Evolutionary conservation across 2,329 filamentous ascomycete species (phyloP).

Genomic region (Monilinia fructigena): DNA sequence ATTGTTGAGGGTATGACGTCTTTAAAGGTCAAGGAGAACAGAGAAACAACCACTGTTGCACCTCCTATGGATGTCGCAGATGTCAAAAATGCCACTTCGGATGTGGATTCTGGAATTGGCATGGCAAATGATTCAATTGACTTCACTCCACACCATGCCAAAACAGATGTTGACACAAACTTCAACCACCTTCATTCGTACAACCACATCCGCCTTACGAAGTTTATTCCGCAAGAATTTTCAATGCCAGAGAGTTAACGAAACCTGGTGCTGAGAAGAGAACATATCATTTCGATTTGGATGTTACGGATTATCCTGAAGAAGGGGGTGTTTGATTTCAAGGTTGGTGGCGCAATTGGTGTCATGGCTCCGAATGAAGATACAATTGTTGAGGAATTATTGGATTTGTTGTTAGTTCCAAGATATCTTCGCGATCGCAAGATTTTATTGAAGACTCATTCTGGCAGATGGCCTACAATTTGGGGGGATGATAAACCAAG

Average conservation of each 20-base stretch:
- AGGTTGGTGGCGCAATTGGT: slow-evolving; percentile 93
- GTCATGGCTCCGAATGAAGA: slow-evolving; percentile 85
- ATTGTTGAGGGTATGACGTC: not conserved
- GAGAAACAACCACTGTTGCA: slow-evolving; percentile 8
- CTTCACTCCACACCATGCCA: slow-evolving; percentile 37
- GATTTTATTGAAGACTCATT: slow-evolving; percentile 72
- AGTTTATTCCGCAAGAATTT: slow-evolving; percentile 85
- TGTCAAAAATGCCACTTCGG: slow-evolving; percentile 38
- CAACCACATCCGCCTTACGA: slow-evolving; percentile 92
- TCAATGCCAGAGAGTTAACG: slow-evolving; percentile 82
- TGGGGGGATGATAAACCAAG: slow-evolving; percentile 90
- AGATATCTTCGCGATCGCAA: slow-evolving; percentile 81
- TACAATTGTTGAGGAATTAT: slow-evolving; percentile 74
- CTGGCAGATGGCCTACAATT: slow-evolving; percentile 92
- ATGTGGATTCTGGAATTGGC: slow-evolving; percentile 52
- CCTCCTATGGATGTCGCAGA: slow-evolving; percentile 28
- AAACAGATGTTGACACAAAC: slow-evolving; percentile 50
- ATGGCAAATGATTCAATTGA: slow-evolving; percentile 36
- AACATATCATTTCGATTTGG: slow-evolving; percentile 95
- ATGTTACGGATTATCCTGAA: slow-evolving; percentile 89
- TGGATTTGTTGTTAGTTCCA: slow-evolving; percentile 79
- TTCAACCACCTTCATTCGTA: slow-evolving; percentile 83
- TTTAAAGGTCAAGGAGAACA: not conserved
- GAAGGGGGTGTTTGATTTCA: slow-evolving; percentile 88
- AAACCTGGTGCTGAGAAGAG: slow-evolving; percentile 88